Conservation (phyloP, 257 asterid species). For the Fraxinus anomala region DNA sequence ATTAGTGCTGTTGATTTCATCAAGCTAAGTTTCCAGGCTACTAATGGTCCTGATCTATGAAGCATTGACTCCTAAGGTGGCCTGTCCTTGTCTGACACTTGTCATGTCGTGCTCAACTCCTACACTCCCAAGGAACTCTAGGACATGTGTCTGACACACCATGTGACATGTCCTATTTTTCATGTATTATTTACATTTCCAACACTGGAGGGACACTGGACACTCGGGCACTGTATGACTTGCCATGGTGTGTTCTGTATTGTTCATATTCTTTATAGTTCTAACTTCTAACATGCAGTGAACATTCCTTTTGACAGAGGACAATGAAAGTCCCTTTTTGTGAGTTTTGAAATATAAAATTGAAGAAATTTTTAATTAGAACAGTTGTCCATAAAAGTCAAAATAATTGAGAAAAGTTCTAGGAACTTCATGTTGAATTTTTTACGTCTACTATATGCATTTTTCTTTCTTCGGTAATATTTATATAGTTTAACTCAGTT, state of each 20-base stretch:
- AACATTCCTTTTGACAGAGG: neutral
- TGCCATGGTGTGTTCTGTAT: neutral
- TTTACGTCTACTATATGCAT: too few species aligned
- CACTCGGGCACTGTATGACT: neutral
- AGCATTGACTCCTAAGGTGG: neutral
- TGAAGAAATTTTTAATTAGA: neutral
- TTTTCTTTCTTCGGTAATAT: neutral
- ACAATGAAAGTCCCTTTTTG: neutral
- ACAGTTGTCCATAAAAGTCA: neutral
- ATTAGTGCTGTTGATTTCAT: neutral
- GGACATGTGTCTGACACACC: neutral
- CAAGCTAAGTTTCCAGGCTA: neutral
- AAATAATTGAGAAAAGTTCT: neutral
- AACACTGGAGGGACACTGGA: neutral
- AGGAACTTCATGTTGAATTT: neutral
- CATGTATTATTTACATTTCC: too few species aligned
- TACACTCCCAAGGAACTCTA: neutral
- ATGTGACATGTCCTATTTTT: neutral
- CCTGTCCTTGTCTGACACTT: neutral
- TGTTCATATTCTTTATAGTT: neutral
- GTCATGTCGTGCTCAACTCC: neutral
- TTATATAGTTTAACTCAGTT: neutral
- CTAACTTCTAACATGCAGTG: neutral
- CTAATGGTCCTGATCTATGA: neutral
- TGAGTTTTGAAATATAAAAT: neutral